These are phyloP conservation scores for Elongisporangium undulatum DNA, from an alignment of 352 stramenopile species.

Conservation along the genomic window DNA sequence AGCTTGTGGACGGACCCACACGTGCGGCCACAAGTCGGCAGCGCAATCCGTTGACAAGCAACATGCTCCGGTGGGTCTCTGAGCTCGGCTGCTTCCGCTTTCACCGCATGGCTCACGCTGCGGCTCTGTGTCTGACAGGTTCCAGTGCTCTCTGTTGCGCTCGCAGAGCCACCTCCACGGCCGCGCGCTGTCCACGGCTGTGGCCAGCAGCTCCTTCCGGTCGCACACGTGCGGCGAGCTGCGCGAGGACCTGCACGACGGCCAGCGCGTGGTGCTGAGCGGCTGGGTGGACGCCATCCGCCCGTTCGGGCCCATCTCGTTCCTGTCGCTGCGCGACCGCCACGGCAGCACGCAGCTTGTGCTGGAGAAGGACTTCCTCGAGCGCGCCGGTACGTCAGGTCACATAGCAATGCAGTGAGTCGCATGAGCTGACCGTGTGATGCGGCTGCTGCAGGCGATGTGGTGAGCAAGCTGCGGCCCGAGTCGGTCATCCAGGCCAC, in stretches of 20 bases:
- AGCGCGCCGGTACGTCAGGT: slow-evolving; percentile 20
- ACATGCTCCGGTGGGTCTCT: not conserved
- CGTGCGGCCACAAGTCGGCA: not conserved
- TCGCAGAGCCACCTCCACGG: slow-evolving; percentile 8
- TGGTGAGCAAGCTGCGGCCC: slow-evolving; percentile 53
- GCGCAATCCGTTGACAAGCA: not conserved
- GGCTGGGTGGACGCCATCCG: slow-evolving; percentile 81
- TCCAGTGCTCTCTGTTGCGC: not conserved
- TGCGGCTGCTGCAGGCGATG: slow-evolving; percentile 13
- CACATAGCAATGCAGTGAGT: not conserved
- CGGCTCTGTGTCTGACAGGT: not conserved
- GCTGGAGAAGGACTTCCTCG: slow-evolving; percentile 55
- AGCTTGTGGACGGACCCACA: not conserved
- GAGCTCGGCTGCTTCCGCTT: not conserved
- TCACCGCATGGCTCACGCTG: not conserved
- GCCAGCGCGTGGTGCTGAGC: slow-evolving; percentile 59
- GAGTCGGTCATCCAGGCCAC: slow-evolving; percentile 69
- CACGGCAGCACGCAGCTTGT: slow-evolving; percentile 80
- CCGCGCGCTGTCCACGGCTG: slow-evolving; percentile 3
- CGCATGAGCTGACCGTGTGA: not conserved
- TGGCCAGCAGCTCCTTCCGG: slow-evolving; percentile 41
- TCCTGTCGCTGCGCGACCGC: slow-evolving; percentile 78
- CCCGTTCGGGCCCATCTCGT: slow-evolving; percentile 72
- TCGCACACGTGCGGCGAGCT: slow-evolving; percentile 77
- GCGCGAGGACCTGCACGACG: slow-evolving; percentile 30